These are phyloP conservation scores for Aleurites moluccanus DNA, from an alignment of 441 rosid genomes.

Conservation along the genomic window DNA sequence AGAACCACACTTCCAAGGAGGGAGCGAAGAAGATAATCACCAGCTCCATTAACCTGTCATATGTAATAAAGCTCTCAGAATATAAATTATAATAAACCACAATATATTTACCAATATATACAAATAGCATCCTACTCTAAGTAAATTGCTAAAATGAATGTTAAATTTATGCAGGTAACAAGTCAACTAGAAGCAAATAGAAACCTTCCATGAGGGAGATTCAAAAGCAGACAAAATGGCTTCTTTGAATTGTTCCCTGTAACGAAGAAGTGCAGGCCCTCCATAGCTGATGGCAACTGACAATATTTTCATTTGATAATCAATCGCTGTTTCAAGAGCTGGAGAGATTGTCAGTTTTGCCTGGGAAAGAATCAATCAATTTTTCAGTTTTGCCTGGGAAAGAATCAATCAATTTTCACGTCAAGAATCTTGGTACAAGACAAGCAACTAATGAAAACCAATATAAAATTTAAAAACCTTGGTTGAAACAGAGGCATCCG, in stretches of 20 bases:
- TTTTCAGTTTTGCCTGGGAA: too few relatives aligned
- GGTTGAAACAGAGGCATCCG: slow-evolving; percentile 47
- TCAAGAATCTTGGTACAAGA: slow-evolving; percentile 26
- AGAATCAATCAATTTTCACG: slow-evolving; percentile 25
- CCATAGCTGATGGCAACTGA: slow-evolving; percentile 94
- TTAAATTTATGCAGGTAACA: slow-evolving; percentile 15
- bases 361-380: slow-evolving; percentile 44
- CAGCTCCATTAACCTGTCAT: slow-evolving; percentile 91
- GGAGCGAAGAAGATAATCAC: slow-evolving; percentile 91
- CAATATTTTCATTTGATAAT: slow-evolving; percentile 86
- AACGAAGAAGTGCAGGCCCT: slow-evolving; percentile 81
- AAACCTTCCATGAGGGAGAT: slow-evolving; percentile 99
- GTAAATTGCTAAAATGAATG: not conserved
- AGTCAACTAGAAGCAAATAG: slow-evolving; percentile 20
- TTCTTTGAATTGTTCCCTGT: slow-evolving; percentile 74
- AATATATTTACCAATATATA: not conserved
- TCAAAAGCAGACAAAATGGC: slow-evolving; percentile 85
- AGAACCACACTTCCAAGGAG: slow-evolving; percentile 90
- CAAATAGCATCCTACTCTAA: slow-evolving; percentile 1
- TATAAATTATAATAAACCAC: not conserved
- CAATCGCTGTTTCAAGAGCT: slow-evolving; percentile 94
- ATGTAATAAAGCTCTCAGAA: slow-evolving; percentile 4
- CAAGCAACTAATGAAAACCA: slow-evolving; percentile 28
- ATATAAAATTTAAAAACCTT: slow-evolving; percentile 53
- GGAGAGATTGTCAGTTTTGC: slow-evolving; percentile 86